phyloP scores from a whole-genome alignment of 2,329 filamentous ascomycete genomes.

The Leptographium galeiforme region DNA sequence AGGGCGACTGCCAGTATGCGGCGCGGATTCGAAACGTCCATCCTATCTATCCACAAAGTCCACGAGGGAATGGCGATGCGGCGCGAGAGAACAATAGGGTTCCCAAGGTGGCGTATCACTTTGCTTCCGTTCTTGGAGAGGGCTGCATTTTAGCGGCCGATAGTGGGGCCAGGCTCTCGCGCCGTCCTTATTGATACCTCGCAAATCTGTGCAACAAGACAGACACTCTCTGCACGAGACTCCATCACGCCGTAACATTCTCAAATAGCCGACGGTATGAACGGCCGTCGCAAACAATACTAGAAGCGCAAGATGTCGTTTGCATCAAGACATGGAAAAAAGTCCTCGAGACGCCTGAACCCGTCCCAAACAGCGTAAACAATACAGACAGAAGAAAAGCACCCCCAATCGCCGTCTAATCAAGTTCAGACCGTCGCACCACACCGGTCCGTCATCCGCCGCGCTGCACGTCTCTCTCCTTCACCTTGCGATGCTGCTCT shows the following conservation, averaged over 20 bases:
- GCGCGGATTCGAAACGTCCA: slow-evolving; percentile 36
- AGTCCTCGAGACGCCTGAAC: slow-evolving; percentile 2
- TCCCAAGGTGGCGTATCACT: neutral
- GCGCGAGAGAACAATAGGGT: neutral
- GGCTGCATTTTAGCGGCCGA: neutral
- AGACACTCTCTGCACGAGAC: no score
- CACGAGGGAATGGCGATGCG: neutral
- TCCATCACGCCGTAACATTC: neutral
- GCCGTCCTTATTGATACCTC: neutral
- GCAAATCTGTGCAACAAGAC: neutral
- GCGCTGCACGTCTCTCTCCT: neutral
- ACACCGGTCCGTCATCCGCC: neutral
- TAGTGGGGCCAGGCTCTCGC: neutral
- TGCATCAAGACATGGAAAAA: neutral
- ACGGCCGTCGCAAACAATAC: neutral
- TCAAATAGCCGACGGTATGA: neutral
- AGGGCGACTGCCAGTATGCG: slow-evolving; percentile 46
- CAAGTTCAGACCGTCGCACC: neutral
- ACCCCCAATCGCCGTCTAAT: neutral
- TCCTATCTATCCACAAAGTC: slow-evolving; percentile 5
- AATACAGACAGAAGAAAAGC: neutral
- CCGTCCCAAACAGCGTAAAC: neutral
- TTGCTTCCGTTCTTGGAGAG: neutral
- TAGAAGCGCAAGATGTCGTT: neutral
- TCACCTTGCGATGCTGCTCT: neutral